Evolutionary conservation across 768 basidiomycete genomes (phyloP), one percentile per base, ranked within the genome.

Genomic region (Gyrodon lividus): DNA sequence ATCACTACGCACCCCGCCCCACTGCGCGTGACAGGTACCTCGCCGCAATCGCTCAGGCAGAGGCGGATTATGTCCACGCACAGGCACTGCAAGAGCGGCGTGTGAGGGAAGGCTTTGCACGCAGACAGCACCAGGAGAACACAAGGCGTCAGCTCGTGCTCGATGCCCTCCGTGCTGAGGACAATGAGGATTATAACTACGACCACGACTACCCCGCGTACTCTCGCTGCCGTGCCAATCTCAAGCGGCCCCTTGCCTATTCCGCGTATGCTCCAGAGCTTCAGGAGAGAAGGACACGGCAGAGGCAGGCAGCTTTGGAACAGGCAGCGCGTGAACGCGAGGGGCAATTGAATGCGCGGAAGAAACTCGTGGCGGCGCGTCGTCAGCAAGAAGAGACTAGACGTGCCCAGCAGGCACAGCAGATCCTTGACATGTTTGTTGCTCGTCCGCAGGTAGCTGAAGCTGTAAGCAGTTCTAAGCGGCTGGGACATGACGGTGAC

Each of bases 1-100:
- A 43, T 10, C 13, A 17, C 26, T 37, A n/a, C 41, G 16, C 35
- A 20, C 50, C 19, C 28, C 44, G 13, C 9, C 35, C 51, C 1
- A 39, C 44, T 34, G 60, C 71, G 30, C 68, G 71, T 20, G 65
- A 72, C 20, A 68, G 63, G 22, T 75, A 75, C 54, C 57, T 73
- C 23, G 65, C 67, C 39, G 71, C 74, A 22, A 57, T 74, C 20
- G 70, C 72, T 7, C 57, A 63, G 28, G 62, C 61, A 26, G 46
- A 65, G 38, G 66, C 61, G 45, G 59, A 62, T n/a, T 59, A 59
- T 41, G 30, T 46, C 31, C 47, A 57, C 52, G 60, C 22, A 7
- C 35, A 58, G 17, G 41, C 23, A 14, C 16, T 34, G 16, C 31
- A 43, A 14, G 24, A 24, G 28, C 37, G 26, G 17, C 33, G 30